Evolutionary conservation across 495 filamentous ascomycete genomes (phyloP).

Genomic region (Lophiotrema nucula): DNA sequence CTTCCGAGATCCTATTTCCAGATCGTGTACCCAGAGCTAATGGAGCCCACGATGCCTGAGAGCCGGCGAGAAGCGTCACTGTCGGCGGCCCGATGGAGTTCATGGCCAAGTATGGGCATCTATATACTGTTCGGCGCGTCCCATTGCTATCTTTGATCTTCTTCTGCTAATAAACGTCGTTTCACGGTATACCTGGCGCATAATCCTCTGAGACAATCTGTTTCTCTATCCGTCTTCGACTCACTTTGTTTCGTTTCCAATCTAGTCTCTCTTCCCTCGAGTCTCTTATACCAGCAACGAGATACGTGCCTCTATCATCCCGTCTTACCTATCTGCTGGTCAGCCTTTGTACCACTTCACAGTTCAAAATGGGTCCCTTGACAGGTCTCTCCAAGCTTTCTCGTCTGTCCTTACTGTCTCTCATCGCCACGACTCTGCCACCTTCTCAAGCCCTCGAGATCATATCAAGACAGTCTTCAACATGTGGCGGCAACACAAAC

Average conservation of each 20-base stretch:
- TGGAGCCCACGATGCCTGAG: not conserved
- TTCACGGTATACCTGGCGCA: not conserved
- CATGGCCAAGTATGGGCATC: not conserved
- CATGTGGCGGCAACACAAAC: slow-evolving; percentile 46
- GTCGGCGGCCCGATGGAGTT: not conserved
- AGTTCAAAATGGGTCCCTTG: slow-evolving; percentile 20
- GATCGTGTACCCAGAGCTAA: slow-evolving; percentile 14
- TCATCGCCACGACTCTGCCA: slow-evolving; percentile 35
- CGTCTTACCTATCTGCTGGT: not conserved
- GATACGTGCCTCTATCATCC: not conserved
- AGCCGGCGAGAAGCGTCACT: not conserved
- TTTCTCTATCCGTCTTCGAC: not conserved
- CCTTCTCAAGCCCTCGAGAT: slow-evolving; percentile 42
- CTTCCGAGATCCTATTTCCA: slow-evolving; percentile 25
- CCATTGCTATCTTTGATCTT: not conserved
- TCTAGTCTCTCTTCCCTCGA: too few relatives aligned
- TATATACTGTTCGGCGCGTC: not conserved
- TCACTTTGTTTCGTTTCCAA: not conserved
- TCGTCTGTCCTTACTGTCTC: slow-evolving; percentile 37
- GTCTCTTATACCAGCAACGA: not conserved
- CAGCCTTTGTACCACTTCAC: not conserved
- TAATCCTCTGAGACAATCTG: not conserved
- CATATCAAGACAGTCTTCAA: slow-evolving; percentile 38
- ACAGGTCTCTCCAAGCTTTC: slow-evolving; percentile 23
- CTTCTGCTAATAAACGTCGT: not conserved